Percentiles rank a stretch among this genome's conserved stretches.
Conservation (phyloP, 176 grass and related monocot species). For the Chrysopogon serrulatus region DNA sequence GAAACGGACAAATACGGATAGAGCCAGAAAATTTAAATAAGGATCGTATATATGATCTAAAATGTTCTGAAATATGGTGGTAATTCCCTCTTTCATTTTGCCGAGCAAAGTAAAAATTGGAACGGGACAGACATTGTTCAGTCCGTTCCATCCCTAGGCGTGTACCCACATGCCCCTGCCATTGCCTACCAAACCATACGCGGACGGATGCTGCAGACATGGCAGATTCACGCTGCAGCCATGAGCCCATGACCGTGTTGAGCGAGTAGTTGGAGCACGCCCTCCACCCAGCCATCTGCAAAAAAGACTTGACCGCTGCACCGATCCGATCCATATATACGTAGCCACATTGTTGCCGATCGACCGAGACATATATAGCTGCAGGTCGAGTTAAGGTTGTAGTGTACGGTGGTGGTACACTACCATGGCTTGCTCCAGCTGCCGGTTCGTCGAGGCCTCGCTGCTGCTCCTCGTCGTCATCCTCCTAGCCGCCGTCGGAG, state of each 20-base stretch:
- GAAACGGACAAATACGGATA: too few species aligned
- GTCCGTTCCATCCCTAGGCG: too few species aligned
- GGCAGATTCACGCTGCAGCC: background rate
- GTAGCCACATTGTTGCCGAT: background rate
- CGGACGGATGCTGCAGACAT: background rate
- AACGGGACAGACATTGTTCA: too few species aligned
- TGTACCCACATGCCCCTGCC: background rate
- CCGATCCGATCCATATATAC: background rate
- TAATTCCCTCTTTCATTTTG: too few species aligned
- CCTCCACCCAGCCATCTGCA: background rate
- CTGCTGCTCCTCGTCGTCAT: background rate
- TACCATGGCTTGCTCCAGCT: background rate
- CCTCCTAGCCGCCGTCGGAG: background rate
- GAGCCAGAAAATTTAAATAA: too few species aligned
- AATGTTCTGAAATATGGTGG: too few species aligned
- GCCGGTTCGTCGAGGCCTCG: background rate
- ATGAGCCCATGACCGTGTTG: background rate
- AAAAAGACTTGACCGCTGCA: background rate
- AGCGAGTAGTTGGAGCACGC: constrained; percentile 8
- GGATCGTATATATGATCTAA: too few species aligned
- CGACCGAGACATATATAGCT: background rate
- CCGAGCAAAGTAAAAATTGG: too few species aligned
- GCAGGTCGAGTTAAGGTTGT: too few species aligned
- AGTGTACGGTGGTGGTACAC: background rate
- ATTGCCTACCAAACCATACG: background rate